Evolutionary conservation across 2,329 filamentous ascomycete species (phyloP).

Genomic region (Claviceps capensis): DNA sequence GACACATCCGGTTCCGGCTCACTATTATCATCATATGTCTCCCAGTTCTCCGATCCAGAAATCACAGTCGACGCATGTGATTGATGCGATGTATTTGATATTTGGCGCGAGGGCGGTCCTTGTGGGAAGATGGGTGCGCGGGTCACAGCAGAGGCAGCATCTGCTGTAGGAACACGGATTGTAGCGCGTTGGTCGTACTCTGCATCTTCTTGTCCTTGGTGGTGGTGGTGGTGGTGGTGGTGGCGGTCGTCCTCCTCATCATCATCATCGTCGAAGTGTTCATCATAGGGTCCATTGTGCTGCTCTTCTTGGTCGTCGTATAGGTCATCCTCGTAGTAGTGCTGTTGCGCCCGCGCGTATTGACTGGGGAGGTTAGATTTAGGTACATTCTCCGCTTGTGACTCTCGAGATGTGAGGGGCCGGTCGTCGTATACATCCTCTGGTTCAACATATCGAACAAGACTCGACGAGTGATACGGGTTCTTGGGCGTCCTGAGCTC

Average conservation of each 20-base stretch:
- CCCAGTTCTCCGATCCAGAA: constrained; percentile 91
- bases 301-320: constrained; percentile 13
- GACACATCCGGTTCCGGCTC: constrained; percentile 62
- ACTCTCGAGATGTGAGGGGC: constrained; percentile 17
- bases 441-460: constrained; percentile 49
- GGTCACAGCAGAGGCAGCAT: constrained; percentile 8
- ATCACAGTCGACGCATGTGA: constrained; percentile 64
- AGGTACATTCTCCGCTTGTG: constrained; percentile 15
- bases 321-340: constrained; percentile 19
- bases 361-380: constrained; percentile 27
- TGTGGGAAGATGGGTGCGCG: constrained; percentile 22
- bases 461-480: constrained; percentile 37
- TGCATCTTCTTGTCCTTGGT: constrained; percentile 11
- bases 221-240: constrained; percentile 10
- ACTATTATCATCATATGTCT: constrained; percentile 81
- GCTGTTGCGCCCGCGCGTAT: constrained; percentile 17
- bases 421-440: constrained; percentile 79
- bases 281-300: constrained; percentile 18
- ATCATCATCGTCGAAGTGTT: constrained; percentile 17
- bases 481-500: constrained; percentile 37
- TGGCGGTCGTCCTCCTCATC: constrained; percentile 19
- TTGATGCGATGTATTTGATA: constrained; percentile 29
- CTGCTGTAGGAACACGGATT: neutral
- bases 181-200: too few relatives aligned
- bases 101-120: constrained; percentile 44